Evolutionary conservation across 768 basidiomycete genomes (phyloP).

Genomic region (Lyophyllum shimeji): DNA sequence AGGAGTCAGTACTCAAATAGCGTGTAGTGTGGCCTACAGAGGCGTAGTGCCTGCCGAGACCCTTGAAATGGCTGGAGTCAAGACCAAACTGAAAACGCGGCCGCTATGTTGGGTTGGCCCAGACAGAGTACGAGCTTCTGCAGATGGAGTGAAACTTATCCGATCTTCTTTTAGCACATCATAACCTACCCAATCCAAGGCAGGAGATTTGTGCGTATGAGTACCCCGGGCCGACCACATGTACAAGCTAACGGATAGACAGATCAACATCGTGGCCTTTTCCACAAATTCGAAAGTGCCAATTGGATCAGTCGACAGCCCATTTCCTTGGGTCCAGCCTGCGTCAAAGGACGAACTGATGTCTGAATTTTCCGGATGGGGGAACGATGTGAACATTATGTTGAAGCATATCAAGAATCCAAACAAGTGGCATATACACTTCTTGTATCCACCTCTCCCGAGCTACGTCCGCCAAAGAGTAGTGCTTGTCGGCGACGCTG

Average conservation of each 20-base stretch:
- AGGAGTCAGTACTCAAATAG: constrained; percentile 52
- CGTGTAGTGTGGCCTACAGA: constrained; percentile 50
- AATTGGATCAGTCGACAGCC: constrained; percentile 23
- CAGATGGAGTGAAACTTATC: neutral
- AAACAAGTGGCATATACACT: constrained; percentile 54
- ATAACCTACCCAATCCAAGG: constrained; percentile 50
- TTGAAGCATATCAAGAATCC: constrained; percentile 42
- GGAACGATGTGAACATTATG: constrained; percentile 39
- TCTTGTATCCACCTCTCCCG: constrained; percentile 39
- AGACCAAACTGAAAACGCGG: constrained; percentile 32
- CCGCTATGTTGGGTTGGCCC: constrained; percentile 44
- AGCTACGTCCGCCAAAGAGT: constrained; percentile 44
- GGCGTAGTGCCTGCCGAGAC: constrained; percentile 40
- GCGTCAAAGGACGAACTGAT: constrained; percentile 42
- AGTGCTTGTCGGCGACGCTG: constrained; percentile 55
- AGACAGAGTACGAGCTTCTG: constrained; percentile 37
- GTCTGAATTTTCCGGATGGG: constrained; percentile 43
- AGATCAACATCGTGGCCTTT: constrained; percentile 52
- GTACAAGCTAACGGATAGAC: neutral
- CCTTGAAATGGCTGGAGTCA: constrained; percentile 42
- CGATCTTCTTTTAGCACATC: constrained; percentile 39
- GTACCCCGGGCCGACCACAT: neutral
- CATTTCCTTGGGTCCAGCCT: constrained; percentile 41
- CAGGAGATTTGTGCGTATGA: constrained; percentile 37
- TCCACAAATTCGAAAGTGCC: constrained; percentile 29